phyloP scores from a whole-genome alignment of 2,329 filamentous ascomycete species.

The Stemphylium vesicarium region DNA sequence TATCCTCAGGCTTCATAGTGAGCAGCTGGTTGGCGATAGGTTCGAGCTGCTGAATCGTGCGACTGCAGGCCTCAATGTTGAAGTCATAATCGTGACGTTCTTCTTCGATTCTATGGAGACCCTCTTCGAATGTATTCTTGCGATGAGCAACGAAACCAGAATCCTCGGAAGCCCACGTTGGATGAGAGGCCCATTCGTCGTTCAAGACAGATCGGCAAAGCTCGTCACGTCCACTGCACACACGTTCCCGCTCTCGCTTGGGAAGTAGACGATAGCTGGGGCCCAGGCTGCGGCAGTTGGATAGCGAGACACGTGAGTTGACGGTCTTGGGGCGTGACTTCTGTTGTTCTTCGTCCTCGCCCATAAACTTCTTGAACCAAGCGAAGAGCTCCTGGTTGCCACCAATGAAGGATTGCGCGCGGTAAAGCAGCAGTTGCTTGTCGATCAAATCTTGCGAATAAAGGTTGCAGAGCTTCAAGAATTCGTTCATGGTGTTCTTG shows the following conservation, averaged over 20 bases:
- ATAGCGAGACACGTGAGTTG: slow-evolving; percentile 83
- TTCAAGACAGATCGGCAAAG: slow-evolving; percentile 93
- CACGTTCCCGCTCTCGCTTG: slow-evolving; percentile 86
- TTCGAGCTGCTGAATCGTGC: slow-evolving; percentile 94
- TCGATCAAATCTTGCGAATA: slow-evolving; percentile 94
- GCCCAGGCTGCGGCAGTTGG: slow-evolving; percentile 93
- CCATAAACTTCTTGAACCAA: slow-evolving; percentile 86
- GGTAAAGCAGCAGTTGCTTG: slow-evolving; percentile 78
- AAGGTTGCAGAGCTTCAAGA: slow-evolving; percentile 94
- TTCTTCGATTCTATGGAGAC: slow-evolving; percentile 93
- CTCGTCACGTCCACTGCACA: slow-evolving; percentile 92
- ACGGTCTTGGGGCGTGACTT: slow-evolving; percentile 67
- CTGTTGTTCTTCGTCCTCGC: slow-evolving; percentile 68
- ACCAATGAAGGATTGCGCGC: slow-evolving; percentile 84
- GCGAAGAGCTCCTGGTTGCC: slow-evolving; percentile 86
- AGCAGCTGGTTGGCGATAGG: slow-evolving; percentile 91
- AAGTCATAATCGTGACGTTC: slow-evolving; percentile 99
- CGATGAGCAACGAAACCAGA: slow-evolving; percentile 96
- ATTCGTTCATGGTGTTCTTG: slow-evolving; percentile 90
- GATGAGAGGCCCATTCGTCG: slow-evolving; percentile 98
- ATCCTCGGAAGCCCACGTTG: slow-evolving; percentile 98
- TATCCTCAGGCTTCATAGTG: slow-evolving; percentile 74
- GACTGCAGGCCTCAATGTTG: slow-evolving; percentile 92
- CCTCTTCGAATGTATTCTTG: slow-evolving; percentile 95
- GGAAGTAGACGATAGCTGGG: slow-evolving; percentile 94